These are phyloP conservation scores for Ustilago trichophora DNA, from an alignment of 1,284 basidiomycete species.

Conservation along the genomic window DNA sequence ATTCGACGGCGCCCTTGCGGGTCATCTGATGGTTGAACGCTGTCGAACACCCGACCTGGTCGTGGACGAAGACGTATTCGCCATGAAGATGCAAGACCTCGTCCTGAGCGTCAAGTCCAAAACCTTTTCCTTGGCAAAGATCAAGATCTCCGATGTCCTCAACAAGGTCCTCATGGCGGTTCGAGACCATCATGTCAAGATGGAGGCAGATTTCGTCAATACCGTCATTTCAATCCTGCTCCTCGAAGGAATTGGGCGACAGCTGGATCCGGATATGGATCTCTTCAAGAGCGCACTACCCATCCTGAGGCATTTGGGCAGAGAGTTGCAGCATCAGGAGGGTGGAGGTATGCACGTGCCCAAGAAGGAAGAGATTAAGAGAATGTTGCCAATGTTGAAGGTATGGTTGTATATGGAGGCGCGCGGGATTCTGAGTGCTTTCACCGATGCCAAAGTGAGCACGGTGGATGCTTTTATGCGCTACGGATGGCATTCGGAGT, in stretches of 20 bases:
- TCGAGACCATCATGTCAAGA: conserved; percentile 91
- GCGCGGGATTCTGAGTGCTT: conserved; percentile 38
- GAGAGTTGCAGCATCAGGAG: conserved; percentile 37
- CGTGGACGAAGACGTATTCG: conserved; percentile 91
- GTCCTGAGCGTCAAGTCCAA: conserved; percentile 92
- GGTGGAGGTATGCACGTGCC: conserved; percentile 29
- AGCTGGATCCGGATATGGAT: conserved; percentile 90
- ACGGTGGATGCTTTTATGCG: conserved; percentile 61
- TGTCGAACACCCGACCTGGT: conserved; percentile 91
- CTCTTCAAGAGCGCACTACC: conserved; percentile 63
- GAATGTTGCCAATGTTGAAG: conserved; percentile 57
- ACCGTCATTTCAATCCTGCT: conserved; percentile 93
- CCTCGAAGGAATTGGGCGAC: conserved; percentile 93
- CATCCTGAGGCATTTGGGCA: conserved; percentile 58
- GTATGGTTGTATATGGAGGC: conserved; percentile 60
- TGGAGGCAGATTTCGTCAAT: conserved; percentile 98
- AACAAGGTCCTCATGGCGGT: conserved; percentile 88
- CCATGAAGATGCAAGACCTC: conserved; percentile 95
- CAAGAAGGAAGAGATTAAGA: conserved; percentile 34
- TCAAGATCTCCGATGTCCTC: conserved; percentile 93
- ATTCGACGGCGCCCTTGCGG: conserved; percentile 94
- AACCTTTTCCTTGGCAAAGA: conserved; percentile 93
- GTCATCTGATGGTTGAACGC: conserved; percentile 93
- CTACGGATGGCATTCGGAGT: conserved; percentile 61
- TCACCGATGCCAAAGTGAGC: conserved; percentile 44